Evolutionary conservation across 2,329 filamentous ascomycete species (phyloP).

Genomic region (Albophoma yamanashiensis): DNA sequence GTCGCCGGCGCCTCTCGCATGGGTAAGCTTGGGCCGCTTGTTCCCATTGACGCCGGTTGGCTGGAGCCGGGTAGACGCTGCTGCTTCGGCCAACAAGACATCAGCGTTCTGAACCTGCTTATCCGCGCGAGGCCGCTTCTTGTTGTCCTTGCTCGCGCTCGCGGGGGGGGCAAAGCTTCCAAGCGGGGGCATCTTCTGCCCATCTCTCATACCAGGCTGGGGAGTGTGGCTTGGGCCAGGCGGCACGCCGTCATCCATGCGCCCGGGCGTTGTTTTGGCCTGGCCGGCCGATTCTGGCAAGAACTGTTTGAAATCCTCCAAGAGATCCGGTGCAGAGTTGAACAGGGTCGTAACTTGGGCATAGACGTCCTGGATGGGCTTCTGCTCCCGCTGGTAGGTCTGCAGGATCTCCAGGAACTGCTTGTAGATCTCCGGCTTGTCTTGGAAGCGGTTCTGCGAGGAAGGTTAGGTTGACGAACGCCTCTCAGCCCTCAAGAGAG

Average conservation of each 20-base stretch:
- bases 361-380: conserved; percentile 97
- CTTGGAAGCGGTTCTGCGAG: conserved; percentile 81
- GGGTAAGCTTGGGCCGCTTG: conserved; percentile 66
- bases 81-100: conserved; percentile 31
- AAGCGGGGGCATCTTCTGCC: conserved; percentile 80
- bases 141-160: conserved; percentile 79
- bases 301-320: conserved; percentile 99
- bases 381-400: conserved; percentile 95
- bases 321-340: conserved; percentile 81
- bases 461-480: conserved; percentile 5
- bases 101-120: conserved; percentile 40
- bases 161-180: conserved; percentile 82
- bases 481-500: background rate
- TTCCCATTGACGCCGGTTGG: conserved; percentile 25
- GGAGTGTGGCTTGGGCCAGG: conserved; percentile 41
- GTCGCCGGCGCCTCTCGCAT: conserved; percentile 50
- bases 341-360: conserved; percentile 92
- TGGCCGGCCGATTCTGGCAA: conserved; percentile 69
- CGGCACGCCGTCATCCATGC: conserved; percentile 43
- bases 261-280: conserved; percentile 39
- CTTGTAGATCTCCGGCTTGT: conserved; percentile 97
- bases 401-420: conserved; percentile 97
- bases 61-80: conserved; percentile 22
- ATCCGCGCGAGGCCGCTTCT: conserved; percentile 66
- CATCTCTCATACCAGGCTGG: conserved; percentile 42